Conservation (phyloP, 2,329 filamentous ascomycete species). For the Aquanectria penicillioides region DNA sequence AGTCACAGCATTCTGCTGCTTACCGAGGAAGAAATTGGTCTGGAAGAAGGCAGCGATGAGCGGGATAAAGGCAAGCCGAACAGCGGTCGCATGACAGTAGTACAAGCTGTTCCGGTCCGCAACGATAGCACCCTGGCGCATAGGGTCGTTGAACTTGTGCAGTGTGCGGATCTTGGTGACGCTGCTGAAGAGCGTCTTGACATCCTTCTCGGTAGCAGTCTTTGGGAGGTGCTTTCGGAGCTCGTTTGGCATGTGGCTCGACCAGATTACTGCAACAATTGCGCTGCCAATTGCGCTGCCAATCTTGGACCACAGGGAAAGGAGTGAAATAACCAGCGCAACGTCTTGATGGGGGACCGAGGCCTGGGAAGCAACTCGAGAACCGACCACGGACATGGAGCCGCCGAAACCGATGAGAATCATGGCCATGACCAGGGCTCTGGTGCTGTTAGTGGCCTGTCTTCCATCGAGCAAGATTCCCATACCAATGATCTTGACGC, state of each 20-base stretch:
- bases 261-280: constrained; percentile 50
- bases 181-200: constrained; percentile 45
- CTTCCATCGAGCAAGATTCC: constrained; percentile 45
- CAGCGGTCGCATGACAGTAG: constrained; percentile 45
- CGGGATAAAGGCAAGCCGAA: constrained; percentile 46
- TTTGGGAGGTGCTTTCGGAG: constrained; percentile 38
- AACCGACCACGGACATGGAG: constrained; percentile 49
- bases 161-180: constrained; percentile 45
- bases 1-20: constrained; percentile 44
- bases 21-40: constrained; percentile 49
- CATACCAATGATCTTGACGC: constrained; percentile 49
- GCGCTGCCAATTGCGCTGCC: constrained; percentile 49
- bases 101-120: constrained; percentile 48
- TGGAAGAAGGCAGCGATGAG: constrained; percentile 49
- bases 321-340: constrained; percentile 45
- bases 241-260: constrained; percentile 42
- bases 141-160: constrained; percentile 45
- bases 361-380: constrained; percentile 49
- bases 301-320: constrained; percentile 50
- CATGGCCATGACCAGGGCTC: constrained; percentile 43
- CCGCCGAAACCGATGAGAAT: constrained; percentile 48
- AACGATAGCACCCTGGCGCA: constrained; percentile 46
- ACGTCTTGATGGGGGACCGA: constrained; percentile 52
- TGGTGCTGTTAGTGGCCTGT: constrained; percentile 41
- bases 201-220: constrained; percentile 29